These are phyloP conservation scores for Chenopodium formosanum DNA, from an alignment of 148 eudicot species.

Conservation along the genomic window DNA sequence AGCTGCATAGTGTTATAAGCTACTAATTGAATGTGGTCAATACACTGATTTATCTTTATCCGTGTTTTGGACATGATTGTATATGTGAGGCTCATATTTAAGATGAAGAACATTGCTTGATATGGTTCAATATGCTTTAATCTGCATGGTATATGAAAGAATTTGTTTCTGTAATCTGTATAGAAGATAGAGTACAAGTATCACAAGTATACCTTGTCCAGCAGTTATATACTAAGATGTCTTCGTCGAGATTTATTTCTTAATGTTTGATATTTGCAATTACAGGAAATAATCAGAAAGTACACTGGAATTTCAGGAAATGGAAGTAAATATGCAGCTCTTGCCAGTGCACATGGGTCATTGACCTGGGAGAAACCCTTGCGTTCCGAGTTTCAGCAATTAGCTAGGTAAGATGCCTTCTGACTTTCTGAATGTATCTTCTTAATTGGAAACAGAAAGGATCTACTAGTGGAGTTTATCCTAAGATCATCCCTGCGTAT, in stretches of 20 bases:
- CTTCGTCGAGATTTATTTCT: conserved; percentile 1
- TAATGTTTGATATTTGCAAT: not conserved
- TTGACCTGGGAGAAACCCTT: conserved; percentile 86
- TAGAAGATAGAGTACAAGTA: not conserved
- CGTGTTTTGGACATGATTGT: not conserved
- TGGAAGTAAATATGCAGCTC: conserved; percentile 68
- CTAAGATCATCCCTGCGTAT: not conserved
- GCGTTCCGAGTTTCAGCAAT: conserved; percentile 62
- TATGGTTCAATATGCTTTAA: not conserved
- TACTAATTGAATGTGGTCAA: not conserved
- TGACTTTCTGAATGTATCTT: not conserved
- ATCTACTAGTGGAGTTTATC: not conserved
- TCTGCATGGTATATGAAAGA: not conserved
- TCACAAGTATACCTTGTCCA: not conserved
- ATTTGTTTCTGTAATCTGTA: not conserved
- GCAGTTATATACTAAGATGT: not conserved
- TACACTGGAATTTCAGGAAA: conserved; percentile 60
- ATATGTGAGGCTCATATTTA: not conserved
- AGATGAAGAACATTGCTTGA: not conserved
- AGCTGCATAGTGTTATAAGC: not conserved
- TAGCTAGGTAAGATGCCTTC: conserved; percentile 55
- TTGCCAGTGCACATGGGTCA: conserved; percentile 77
- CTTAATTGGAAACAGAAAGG: not conserved
- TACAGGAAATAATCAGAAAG: conserved; percentile 77
- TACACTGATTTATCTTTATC: not conserved